Conservation (phyloP, 495 filamentous ascomycete species). For the Podospora conica region DNA sequence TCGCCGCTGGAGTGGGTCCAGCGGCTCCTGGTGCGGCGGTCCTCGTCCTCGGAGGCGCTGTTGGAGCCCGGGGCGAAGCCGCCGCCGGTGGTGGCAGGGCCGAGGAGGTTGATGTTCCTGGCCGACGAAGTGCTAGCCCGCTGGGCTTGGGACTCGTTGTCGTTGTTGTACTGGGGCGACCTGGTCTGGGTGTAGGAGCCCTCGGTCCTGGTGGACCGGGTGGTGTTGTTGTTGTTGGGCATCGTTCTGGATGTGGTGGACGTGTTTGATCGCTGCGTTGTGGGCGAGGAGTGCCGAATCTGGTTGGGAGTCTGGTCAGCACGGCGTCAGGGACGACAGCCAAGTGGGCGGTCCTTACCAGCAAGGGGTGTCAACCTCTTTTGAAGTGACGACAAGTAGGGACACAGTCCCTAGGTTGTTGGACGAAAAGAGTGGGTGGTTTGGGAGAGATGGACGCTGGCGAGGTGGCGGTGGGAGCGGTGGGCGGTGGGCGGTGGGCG, state of each 20-base stretch:
- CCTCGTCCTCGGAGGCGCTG: background rate
- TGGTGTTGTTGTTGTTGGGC: background rate
- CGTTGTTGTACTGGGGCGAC: constrained; percentile 1
- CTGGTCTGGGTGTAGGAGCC: background rate
- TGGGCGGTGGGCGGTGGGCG: too few species aligned
- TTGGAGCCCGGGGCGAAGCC: background rate
- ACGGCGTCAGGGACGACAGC: background rate
- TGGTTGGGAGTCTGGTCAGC: background rate
- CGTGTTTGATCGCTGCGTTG: background rate
- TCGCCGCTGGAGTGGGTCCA: background rate
- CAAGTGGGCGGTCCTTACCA: background rate
- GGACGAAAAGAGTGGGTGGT: background rate
- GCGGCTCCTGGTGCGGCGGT: background rate
- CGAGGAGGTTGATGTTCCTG: background rate
- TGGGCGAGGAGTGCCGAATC: background rate
- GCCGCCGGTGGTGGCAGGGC: background rate
- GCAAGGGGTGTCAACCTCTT: background rate
- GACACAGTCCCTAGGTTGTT: background rate
- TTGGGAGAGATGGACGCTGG: background rate
- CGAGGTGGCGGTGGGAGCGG: background rate
- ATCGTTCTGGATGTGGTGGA: background rate
- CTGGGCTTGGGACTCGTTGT: constrained; percentile 1
- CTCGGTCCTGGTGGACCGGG: background rate
- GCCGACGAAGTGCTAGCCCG: background rate
- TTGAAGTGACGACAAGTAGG: background rate